phyloP scores from a whole-genome alignment of 208 protist genomes.

The Trichomonas gallinae region DNA sequence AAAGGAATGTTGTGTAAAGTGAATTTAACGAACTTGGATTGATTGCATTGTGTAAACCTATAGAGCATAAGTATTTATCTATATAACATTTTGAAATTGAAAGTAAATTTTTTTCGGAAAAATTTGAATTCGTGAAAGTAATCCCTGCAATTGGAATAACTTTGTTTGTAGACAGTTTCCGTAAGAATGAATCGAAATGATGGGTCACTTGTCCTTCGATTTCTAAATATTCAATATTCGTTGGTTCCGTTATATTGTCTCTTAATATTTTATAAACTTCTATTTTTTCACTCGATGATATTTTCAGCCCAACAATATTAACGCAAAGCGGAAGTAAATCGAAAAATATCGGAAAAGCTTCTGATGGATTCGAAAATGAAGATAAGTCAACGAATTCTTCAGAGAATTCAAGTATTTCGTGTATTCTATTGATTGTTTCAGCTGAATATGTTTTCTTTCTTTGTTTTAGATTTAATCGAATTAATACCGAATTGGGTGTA shows the following conservation, averaged over 20 bases:
- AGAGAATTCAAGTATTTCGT: not conserved
- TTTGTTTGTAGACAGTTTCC: not conserved
- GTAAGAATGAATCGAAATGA: not conserved
- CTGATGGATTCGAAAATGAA: not conserved
- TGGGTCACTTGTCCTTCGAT: not conserved
- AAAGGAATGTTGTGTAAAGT: not conserved
- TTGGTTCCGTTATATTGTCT: not conserved
- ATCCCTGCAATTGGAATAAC: not conserved
- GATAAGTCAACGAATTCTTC: not conserved
- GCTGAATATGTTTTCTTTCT: not conserved
- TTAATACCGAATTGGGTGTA: not conserved
- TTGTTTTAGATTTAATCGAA: not conserved
- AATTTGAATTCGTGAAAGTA: not conserved
- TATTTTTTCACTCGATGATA: not conserved
- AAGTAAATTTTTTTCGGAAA: not conserved
- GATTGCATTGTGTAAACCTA: not conserved
- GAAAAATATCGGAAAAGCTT: not conserved
- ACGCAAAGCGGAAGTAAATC: not conserved
- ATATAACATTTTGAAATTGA: not conserved
- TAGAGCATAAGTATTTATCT: not conserved
- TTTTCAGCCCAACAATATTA: not conserved
- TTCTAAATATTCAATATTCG: not conserved
- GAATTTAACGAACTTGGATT: not conserved
- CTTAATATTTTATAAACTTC: not conserved
- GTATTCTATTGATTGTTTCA: not conserved